Evolutionary conservation across 352 stramenopile genomes (phyloP).

Genomic region (Globisporangium megalacanthum): DNA sequence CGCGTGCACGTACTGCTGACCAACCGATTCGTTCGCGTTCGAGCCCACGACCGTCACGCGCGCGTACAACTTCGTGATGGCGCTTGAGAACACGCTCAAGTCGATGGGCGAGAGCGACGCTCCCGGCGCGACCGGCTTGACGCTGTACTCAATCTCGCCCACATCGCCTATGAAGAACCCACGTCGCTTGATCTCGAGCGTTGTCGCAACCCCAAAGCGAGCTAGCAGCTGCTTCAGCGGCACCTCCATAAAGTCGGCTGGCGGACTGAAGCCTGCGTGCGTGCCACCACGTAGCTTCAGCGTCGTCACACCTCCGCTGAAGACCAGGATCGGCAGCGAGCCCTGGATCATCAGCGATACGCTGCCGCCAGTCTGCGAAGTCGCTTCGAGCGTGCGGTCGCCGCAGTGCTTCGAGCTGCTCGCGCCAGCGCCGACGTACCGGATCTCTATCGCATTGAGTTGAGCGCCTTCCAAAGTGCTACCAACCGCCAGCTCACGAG

Average conservation of each 20-base stretch:
- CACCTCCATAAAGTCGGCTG: constrained; percentile 57
- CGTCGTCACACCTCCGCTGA: constrained; percentile 18
- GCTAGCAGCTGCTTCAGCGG: constrained; percentile 31
- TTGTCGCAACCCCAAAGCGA: constrained; percentile 33
- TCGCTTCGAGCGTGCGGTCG: constrained; percentile 20
- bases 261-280: constrained; percentile 54
- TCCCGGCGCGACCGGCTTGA: constrained; percentile 13
- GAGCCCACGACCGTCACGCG: constrained; percentile 42
- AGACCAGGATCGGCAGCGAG: constrained; percentile 40
- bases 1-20: constrained; percentile 26
- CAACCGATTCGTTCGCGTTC: constrained; percentile 26
- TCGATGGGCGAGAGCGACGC: constrained; percentile 27
- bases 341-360: constrained; percentile 68
- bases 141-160: constrained; percentile 32
- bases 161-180: constrained; percentile 47
- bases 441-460: constrained; percentile 44
- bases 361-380: constrained; percentile 45
- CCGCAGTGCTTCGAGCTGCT: not conserved
- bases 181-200: constrained; percentile 29
- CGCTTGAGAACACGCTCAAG: constrained; percentile 23
- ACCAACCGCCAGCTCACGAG: constrained; percentile 25
- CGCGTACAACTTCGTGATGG: constrained; percentile 27
- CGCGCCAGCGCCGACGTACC: constrained; percentile 21
- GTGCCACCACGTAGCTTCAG: constrained; percentile 48
- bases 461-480: constrained; percentile 25